Evolutionary conservation across 1,284 basidiomycete genomes (phyloP), one percentile per base, ranked within the genome.

Genomic region (Meripilus lineatus): DNA sequence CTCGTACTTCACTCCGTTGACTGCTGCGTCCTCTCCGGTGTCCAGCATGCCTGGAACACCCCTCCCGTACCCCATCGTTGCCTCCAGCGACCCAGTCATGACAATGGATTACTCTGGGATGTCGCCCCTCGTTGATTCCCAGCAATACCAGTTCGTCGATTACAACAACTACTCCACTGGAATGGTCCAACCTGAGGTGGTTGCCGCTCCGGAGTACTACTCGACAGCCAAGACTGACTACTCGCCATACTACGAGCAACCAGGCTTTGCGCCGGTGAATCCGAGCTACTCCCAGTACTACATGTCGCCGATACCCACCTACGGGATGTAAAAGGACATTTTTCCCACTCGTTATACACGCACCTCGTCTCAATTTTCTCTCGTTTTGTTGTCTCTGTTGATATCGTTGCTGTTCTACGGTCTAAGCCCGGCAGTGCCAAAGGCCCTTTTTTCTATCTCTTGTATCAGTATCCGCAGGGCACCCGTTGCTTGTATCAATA

Each of bases 31-130:
- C 24, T 59, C 55, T 45, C 58, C 40, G 49, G 54, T 40, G 40
- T 44, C 21, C 22, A 63, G 60, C 47, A 57, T 59, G 32, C 62
- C 63, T 4, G 52, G 54, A 26, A 61, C 62, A 22, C 62, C 61
- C 11, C 53, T 55, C 32, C 45, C 48, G 26, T 63, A 54, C 48
- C 45, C 56, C 14, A 28, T 52, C 15, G 45, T 47, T 23, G 45
- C 36, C 24, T 49, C 47, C 21, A 47, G 47, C 41, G 47, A 53
- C 32, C 44, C 47, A 15, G 44, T 50, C 39, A 41, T 46, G 24
- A 26, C 5, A 17, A 10, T 15, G 22, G 36, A 28, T 21, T 24
- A 8, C 17, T 8, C 17, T 5, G 20, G 4, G 8, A 44, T 44
- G 42, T 24, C 22, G 4, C 21, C 34, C 10, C 26, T n/a, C 5